Evolutionary conservation across 352 stramenopile species (phyloP), one percentile per base, ranked within the genome.

Genomic region (Pythium periplocum): DNA sequence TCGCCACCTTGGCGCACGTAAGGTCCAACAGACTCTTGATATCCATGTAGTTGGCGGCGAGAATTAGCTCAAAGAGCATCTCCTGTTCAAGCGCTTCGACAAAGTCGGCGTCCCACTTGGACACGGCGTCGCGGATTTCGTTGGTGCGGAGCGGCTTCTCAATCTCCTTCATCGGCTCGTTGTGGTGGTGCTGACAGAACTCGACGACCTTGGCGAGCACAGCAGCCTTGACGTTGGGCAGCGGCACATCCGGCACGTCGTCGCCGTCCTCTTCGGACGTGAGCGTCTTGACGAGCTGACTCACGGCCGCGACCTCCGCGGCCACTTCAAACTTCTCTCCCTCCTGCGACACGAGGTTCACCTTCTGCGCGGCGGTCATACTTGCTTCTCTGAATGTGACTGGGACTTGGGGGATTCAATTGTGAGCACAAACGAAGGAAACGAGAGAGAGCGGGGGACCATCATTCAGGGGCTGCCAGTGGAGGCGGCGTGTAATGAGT

Each of bases 41-140:
- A 48, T 87, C 74, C 63, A 87, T 78, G 60, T 83, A 84, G 57
- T 84, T 84, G 59, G 76, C 76, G 30, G 73, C 76, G 46, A 84
- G 63, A 47, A 87, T 84, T 32, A 84, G 66, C 61, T 83, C 76
- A 59, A 84, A 83, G 30, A 84, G 69, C 61, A 84, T 59, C 59
- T 84, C 71, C 26, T 81, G 73, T 43, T 80, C 68, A 9, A 59
- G 59, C 44, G 69, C 40, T 34, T 76, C 60, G 32, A 87, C 69
- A 47, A 86, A 86, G n/a, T 76, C 65, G 56, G 66, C 66, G 56
- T 86, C 69, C 75, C 75, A 86, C 42, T 74, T 68, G 44, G 64
- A 66, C 40, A 83, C 70, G 5, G 57, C 66, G 17, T 83, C 71
- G 53, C 57, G 61, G 6, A 91, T 61, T 31, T 72, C 61, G 53